Base-by-base conservation (phyloP, 75 land plant species). In the Adiantum capillusveneris region DNA sequence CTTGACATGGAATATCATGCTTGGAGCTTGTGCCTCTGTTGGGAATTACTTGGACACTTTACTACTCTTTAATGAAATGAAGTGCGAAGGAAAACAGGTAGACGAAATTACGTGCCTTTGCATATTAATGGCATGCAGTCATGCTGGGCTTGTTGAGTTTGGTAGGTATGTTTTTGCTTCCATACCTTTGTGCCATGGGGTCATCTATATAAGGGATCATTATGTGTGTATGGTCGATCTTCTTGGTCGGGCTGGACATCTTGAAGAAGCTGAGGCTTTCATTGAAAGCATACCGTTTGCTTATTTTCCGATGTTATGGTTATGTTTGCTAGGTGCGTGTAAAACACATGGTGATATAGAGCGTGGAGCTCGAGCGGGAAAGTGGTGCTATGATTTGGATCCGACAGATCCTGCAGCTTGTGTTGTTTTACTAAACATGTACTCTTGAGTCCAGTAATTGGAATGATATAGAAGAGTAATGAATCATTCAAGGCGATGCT, bases 81-180 rank as follows among this genome's bases (percentile, higher is more conserved):
- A 42, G 17, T 19, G n/a, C 19, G 62, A 37, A 19, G 48, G 34
- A 18, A 37, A 37, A 25, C 11, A 12, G 22, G 75, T 83, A 0
- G 77, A 83, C 67, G 77, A 76, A 39, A 56, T 65, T 25, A 80
- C 86, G 12, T 41, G 14, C 43, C 43, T 41, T 14, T 9, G 43
- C 43, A 5, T 48, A 18, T 20, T 48, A 6, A 19, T 6, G 6
- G 51, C 51, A 6, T 48, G 51, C 20, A 48, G 51, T 19, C 51
- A 48, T 19, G 18, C 20, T 16, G 51, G 51, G 6, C 9, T 5
- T 9, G 51, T 48, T 20, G 20, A 48, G 5, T 6, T 16, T 48
- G 51, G 51, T 9, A 48, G 18, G 11, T 18, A 5, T 5, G 9
- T 5, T 12, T 48, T 48, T 20, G 20, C 20, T 12, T 48, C 51